These are phyloP conservation scores for Claviceps maximensis DNA, from an alignment of 2,329 filamentous ascomycete species.

Conservation along the genomic window DNA sequence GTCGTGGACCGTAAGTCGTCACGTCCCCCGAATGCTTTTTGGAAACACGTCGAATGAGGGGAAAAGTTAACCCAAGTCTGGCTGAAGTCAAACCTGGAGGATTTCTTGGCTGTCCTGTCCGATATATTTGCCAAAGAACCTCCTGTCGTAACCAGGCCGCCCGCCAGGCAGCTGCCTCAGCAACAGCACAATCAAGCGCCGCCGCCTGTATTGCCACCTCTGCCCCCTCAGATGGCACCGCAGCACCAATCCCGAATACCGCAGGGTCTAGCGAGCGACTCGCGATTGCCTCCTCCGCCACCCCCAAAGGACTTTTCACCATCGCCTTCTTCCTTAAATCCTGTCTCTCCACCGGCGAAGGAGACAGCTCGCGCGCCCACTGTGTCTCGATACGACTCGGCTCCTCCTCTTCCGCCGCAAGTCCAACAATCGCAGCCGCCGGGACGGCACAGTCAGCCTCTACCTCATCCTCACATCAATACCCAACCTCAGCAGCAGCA, in stretches of 20 bases:
- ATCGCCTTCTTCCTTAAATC: conserved; percentile 8
- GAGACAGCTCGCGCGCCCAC: conserved; percentile 8
- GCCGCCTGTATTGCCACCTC: conserved; percentile 58
- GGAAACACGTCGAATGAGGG: not conserved
- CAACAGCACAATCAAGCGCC: conserved; percentile 25
- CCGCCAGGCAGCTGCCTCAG: conserved; percentile 27
- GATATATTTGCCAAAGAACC: conserved; percentile 92
- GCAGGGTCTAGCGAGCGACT: conserved; percentile 16
- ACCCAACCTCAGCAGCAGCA: conserved; percentile 4
- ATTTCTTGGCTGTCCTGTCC: conserved; percentile 69
- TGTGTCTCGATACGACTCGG: conserved; percentile 33
- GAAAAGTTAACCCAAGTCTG: not conserved
- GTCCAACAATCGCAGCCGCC: conserved; percentile 3
- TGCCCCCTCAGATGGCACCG: conserved; percentile 51
- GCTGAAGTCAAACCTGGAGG: conserved; percentile 65
- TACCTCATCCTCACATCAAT: conserved; percentile 7
- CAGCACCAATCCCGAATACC: conserved; percentile 22
- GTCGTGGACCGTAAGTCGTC: conserved; percentile 63
- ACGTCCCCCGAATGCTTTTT: not conserved
- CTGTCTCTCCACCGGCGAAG: conserved; percentile 15
- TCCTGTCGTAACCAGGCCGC: conserved; percentile 63
- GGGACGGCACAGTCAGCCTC: conserved; percentile 6
- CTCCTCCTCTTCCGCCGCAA: conserved; percentile 30
- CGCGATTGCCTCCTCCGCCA: conserved; percentile 53
- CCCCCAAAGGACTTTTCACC: conserved; percentile 23